Percentiles rank a stretch among this genome's conserved stretches.
Conservation (phyloP, 2,329 filamentous ascomycete species). For the Penicillium digitatum region DNA sequence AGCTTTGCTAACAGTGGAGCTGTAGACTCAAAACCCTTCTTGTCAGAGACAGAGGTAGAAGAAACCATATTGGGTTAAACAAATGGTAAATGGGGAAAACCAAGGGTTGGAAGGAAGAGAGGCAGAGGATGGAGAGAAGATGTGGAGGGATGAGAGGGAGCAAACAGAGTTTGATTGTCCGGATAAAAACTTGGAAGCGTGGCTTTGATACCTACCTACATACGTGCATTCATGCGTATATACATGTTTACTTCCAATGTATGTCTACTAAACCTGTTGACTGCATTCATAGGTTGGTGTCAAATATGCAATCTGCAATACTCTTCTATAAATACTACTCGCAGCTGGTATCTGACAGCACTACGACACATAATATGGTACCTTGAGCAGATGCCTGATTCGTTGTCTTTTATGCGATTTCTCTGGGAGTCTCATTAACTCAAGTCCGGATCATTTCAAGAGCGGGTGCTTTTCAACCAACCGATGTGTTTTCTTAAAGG, state of each 20-base stretch:
- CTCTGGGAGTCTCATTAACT: slow-evolving; percentile 14
- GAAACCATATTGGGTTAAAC: background rate
- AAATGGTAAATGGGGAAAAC: too few relatives aligned
- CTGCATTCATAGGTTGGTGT: too few relatives aligned
- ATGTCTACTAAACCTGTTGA: too few relatives aligned
- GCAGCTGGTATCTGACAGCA: background rate
- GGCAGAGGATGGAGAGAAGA: background rate
- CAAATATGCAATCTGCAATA: too few relatives aligned
- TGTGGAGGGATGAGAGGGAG: background rate
- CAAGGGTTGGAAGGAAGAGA: background rate
- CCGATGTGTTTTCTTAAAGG: slow-evolving; percentile 77
- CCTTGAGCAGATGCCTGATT: too few relatives aligned
- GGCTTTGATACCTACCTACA: too few relatives aligned
- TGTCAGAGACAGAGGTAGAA: background rate
- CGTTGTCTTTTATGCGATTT: too few relatives aligned
- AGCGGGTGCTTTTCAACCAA: slow-evolving; percentile 67
- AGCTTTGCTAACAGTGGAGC: background rate
- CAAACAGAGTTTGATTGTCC: background rate
- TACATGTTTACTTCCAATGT: too few relatives aligned
- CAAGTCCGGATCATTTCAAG: slow-evolving; percentile 16
- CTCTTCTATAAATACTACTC: background rate
- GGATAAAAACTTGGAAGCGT: background rate
- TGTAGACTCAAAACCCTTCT: background rate
- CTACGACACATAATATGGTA: background rate
- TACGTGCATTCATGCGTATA: too few relatives aligned